Evolutionary conservation across 2,329 filamentous ascomycete species (phyloP).

Genomic region (Ophiostoma australiae): DNA sequence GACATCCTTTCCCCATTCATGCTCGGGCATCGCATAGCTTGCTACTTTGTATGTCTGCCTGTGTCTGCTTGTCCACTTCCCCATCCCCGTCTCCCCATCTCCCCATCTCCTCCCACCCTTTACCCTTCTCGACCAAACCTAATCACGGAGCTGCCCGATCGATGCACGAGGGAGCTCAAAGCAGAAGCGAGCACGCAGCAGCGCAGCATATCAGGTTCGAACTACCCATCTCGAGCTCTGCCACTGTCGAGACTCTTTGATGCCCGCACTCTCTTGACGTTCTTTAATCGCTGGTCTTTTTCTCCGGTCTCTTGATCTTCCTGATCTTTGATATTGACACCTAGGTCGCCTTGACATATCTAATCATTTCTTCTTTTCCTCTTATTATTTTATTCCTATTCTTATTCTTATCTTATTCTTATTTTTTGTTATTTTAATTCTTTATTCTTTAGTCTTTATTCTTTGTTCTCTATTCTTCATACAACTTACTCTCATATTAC

Average conservation of each 20-base stretch:
- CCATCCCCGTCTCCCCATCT: not conserved
- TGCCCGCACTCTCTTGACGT: not conserved
- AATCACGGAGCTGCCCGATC: constrained; percentile 4
- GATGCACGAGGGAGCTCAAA: not conserved
- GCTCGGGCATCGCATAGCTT: not conserved
- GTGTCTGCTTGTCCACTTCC: not conserved
- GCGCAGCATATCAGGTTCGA: not conserved
- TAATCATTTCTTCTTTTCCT: not conserved
- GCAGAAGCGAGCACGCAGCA: not conserved
- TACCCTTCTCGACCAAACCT: not conserved
- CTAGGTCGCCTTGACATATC: not conserved
- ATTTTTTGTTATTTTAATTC: not conserved
- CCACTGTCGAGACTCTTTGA: not conserved
- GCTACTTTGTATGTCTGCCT: not conserved
- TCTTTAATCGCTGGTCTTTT: not conserved
- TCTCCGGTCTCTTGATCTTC: not conserved
- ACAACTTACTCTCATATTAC: not conserved
- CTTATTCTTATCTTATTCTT: not conserved
- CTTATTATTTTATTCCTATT: not conserved
- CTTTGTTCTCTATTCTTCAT: constrained; percentile 1
- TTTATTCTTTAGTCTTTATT: constrained; percentile 13
- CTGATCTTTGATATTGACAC: not conserved
- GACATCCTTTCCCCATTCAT: constrained; percentile 20
- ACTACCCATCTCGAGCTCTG: not conserved
- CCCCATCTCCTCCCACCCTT: not conserved